Conservation (phyloP, 345 rosid genomes). For the Camelina neglecta region DNA sequence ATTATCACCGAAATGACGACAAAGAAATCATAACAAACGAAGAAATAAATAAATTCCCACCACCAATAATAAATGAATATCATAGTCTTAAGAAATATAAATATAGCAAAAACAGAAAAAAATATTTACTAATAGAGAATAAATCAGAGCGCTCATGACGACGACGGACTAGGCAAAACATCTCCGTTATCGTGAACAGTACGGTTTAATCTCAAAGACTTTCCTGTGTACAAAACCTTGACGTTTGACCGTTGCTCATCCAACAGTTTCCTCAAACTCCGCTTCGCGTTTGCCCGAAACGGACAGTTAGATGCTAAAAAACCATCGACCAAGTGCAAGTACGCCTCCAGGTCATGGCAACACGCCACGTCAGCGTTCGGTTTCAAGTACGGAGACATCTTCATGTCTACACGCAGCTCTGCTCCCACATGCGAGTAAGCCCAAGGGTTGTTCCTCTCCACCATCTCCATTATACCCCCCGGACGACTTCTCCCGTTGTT, state of each 20-base stretch:
- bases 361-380: slow-evolving; percentile 73
- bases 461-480: slow-evolving; percentile 44
- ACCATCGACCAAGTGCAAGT: slow-evolving; percentile 85
- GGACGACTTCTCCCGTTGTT: slow-evolving; percentile 35
- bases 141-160: slow-evolving; percentile 28
- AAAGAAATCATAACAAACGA: slow-evolving; percentile 2
- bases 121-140: neutral
- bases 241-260: slow-evolving; percentile 80
- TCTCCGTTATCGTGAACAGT: slow-evolving; percentile 12
- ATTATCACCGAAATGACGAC: slow-evolving; percentile 11
- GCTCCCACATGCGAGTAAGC: slow-evolving; percentile 75
- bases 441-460: slow-evolving; percentile 57
- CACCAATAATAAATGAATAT: neutral
- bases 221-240: slow-evolving; percentile 76
- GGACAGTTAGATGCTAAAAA: slow-evolving; percentile 77
- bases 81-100: neutral
- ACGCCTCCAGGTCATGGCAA: slow-evolving; percentile 88
- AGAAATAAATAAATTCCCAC: neutral
- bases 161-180: slow-evolving; percentile 44
- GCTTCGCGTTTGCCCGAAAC: slow-evolving; percentile 86
- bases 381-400: slow-evolving; percentile 73
- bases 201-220: slow-evolving; percentile 48
- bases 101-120: neutral
- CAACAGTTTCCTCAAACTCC: slow-evolving; percentile 75
- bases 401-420: slow-evolving; percentile 65